Conservation (phyloP, 176 grass and related monocot species). For the Ananas comosus region DNA sequence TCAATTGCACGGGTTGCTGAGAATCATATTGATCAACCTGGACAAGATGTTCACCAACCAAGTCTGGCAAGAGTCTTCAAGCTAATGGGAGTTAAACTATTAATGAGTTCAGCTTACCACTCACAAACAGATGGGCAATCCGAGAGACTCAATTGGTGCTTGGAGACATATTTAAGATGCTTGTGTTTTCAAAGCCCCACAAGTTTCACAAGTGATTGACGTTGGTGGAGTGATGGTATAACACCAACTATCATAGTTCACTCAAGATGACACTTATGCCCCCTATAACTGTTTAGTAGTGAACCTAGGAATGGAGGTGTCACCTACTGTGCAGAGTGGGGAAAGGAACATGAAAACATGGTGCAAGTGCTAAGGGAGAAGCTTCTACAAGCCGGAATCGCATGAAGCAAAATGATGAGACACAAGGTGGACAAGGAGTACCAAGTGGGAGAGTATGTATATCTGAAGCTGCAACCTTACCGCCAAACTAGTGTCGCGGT, state of each 20-base stretch:
- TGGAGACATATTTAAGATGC: conserved; percentile 12
- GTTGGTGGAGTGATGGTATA: neutral
- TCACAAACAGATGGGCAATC: neutral
- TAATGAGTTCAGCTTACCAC: neutral
- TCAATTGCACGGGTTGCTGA: neutral
- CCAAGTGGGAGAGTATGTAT: neutral
- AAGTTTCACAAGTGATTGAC: neutral
- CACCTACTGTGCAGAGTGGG: neutral
- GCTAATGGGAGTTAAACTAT: neutral
- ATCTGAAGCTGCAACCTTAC: conserved; percentile 6
- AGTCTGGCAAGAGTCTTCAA: neutral
- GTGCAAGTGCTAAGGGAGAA: neutral
- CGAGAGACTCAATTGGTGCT: neutral
- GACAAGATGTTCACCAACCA: neutral
- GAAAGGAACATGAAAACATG: neutral
- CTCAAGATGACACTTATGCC: neutral
- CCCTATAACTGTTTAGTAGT: neutral
- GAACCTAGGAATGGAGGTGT: neutral
- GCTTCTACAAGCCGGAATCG: neutral
- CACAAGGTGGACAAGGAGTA: neutral
- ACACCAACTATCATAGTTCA: neutral
- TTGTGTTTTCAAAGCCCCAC: neutral
- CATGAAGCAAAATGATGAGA: neutral
- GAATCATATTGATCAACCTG: neutral
- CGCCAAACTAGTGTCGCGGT: neutral